These are phyloP conservation scores for Nigrospora oryzae DNA, from an alignment of 2,329 filamentous ascomycete species.

Conservation along the genomic window DNA sequence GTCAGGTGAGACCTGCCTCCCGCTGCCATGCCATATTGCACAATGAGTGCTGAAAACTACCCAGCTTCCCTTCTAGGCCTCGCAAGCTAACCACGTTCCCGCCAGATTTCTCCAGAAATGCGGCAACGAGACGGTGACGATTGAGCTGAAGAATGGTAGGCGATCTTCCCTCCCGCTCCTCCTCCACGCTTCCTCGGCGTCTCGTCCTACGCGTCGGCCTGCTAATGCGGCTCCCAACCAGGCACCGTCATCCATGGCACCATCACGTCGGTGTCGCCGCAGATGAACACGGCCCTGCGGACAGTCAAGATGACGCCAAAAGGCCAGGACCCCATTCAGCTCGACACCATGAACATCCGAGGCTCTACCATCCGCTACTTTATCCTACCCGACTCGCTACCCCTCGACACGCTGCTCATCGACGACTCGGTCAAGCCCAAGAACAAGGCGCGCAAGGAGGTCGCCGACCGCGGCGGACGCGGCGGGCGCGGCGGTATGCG, in stretches of 20 bases:
- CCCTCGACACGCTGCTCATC: conserved; percentile 88
- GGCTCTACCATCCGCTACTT: conserved; percentile 94
- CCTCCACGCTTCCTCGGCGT: neutral
- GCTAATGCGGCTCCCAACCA: conserved; percentile 22
- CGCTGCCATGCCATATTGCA: conserved; percentile 17
- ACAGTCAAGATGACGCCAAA: conserved; percentile 94
- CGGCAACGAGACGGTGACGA: conserved; percentile 94
- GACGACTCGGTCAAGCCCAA: conserved; percentile 97
- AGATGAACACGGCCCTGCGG: conserved; percentile 96
- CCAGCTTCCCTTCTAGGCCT: conserved; percentile 24
- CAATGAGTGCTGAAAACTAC: conserved; percentile 35
- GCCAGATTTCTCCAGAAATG: conserved; percentile 98
- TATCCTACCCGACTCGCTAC: conserved; percentile 91
- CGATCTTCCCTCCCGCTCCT: conserved; percentile 2
- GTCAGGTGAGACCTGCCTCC: conserved; percentile 62
- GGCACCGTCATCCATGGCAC: conserved; percentile 95
- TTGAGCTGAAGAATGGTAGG: conserved; percentile 95
- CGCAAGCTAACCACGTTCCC: conserved; percentile 20
- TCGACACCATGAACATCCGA: conserved; percentile 95
- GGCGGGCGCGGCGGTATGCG: conserved; percentile 46
- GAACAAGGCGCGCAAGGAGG: conserved; percentile 98
- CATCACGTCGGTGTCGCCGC: conserved; percentile 90
- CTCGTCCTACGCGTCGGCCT: neutral
- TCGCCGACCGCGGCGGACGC: conserved; percentile 46
- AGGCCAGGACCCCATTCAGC: conserved; percentile 75